Percentiles rank a stretch among this genome's conserved stretches.
Evolutionary conservation across 2,329 filamentous ascomycete species (phyloP).

Genomic region (Botrytis medusae): DNA sequence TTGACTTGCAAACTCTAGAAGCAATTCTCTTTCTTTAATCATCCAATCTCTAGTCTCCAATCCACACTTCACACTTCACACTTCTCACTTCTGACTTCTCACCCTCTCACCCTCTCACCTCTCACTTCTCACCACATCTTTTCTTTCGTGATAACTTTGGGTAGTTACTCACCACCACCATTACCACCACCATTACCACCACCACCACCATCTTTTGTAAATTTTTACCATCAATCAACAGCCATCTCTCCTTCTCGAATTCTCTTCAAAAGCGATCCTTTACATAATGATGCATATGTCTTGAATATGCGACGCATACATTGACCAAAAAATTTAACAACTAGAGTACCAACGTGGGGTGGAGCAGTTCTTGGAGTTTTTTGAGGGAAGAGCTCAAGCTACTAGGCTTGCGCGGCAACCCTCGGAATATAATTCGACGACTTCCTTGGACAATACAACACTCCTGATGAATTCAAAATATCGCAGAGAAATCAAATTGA

Average conservation of each 20-base stretch:
- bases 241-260: neutral
- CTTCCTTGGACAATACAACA: neutral
- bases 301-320: constrained; percentile 11
- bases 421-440: neutral
- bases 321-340: neutral
- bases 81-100: neutral
- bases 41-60: neutral
- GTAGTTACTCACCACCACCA: neutral
- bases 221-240: neutral
- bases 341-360: constrained; percentile 7
- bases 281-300: neutral
- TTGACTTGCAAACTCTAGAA: neutral
- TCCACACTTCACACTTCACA: neutral
- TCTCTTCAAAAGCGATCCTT: neutral
- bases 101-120: too few relatives aligned
- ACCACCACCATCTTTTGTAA: neutral
- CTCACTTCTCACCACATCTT: neutral
- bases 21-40: neutral
- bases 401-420: neutral
- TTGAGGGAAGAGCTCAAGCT: neutral
- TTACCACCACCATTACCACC: too few relatives aligned
- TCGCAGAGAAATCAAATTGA: neutral
- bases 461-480: neutral
- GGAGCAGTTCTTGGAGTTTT: neutral
- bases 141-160: constrained; percentile 1